These are phyloP conservation scores for Persicaria tinctoria DNA, from an alignment of 148 eudicot species.

Conservation along the genomic window DNA sequence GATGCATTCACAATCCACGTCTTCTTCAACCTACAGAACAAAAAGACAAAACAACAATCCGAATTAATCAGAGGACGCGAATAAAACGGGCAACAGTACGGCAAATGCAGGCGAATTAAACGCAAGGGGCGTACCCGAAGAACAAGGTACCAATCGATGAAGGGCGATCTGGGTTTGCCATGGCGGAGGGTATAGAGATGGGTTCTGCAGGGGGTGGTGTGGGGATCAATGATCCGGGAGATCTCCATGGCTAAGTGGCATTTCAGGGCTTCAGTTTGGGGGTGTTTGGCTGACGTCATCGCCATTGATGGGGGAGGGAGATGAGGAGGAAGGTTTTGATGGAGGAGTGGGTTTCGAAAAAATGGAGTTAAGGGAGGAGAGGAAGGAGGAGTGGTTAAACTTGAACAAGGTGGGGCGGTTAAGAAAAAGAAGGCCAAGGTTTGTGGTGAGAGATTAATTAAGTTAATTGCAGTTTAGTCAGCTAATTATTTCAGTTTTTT, in stretches of 20 bases:
- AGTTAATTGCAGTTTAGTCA: slow-evolving; percentile 2
- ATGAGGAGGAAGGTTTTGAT: neutral
- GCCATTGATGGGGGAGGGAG: neutral
- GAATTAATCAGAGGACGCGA: neutral
- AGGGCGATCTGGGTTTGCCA: slow-evolving; percentile 2
- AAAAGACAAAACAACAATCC: neutral
- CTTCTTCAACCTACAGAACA: slow-evolving; percentile 47
- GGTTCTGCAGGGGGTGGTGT: neutral
- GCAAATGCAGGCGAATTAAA: neutral
- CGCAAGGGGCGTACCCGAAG: slow-evolving; percentile 3
- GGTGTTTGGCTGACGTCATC: slow-evolving; percentile 1
- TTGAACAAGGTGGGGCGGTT: slow-evolving; percentile 7
- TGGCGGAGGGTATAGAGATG: neutral
- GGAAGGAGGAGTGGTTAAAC: neutral
- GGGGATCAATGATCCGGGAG: slow-evolving; percentile 3
- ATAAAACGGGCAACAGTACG: slow-evolving; percentile 4
- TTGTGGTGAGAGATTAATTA: slow-evolving; percentile 6
- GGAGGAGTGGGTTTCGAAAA: neutral
- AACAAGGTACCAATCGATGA: slow-evolving; percentile 15
- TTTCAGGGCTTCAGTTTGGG: neutral
- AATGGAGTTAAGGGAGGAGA: neutral
- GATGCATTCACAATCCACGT: slow-evolving; percentile 38
- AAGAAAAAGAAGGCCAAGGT: slow-evolving; percentile 13
- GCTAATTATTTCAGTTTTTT: slow-evolving; percentile 3
- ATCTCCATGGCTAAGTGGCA: slow-evolving; percentile 10